Base-by-base conservation (phyloP, 805 yeast species). In the Saturnispora dispora region DNA sequence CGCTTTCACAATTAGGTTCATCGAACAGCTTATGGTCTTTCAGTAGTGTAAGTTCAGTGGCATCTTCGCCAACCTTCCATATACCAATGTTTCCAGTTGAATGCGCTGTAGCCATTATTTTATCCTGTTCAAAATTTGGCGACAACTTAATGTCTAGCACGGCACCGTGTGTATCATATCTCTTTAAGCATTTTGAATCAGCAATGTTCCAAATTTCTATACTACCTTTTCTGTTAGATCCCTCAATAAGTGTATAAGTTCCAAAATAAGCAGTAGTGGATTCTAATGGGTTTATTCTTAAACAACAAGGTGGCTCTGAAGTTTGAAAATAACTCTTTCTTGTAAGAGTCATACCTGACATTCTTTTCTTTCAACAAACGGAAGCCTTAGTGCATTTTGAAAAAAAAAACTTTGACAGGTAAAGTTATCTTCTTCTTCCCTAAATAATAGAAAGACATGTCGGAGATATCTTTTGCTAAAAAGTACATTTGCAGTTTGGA, bases 261-360 rank as follows among this genome's bases (percentile, higher is more conserved):
- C 97, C 98, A 1, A 88, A 64, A 10, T 88, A 62, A 1, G 88
- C 56, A 9, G 76, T 61, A 0, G 74, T 58, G 3, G 66, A 59
- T 42, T 80, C 78, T 0, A 60, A 53, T 0, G 85, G 85, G 48
- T 76, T 78, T 9, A 82, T 73, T 36, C 83, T 72, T 4, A 91
- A 65, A 43, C 87, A 83, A 63, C 98, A 93, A 1, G 98, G 97
- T 1, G 98, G 98, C 2, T 81, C 69, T 1, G 69, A 65, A 0
- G 91, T 72, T 23, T 66, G 68, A 3, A 72, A 65, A 1, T 58
- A 55, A 3, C 69, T 63, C 1, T 63, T 30, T 50, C 74, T 54
- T 42, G 58, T 33, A 52, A 39, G 17, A 32, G 48, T 30, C 52
- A 43, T 37, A 28, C n/a, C 27, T 42, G 17, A n/a, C 13, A 22